Base-by-base conservation (phyloP, 768 basidiomycete species). In the Suillus luteus region DNA sequence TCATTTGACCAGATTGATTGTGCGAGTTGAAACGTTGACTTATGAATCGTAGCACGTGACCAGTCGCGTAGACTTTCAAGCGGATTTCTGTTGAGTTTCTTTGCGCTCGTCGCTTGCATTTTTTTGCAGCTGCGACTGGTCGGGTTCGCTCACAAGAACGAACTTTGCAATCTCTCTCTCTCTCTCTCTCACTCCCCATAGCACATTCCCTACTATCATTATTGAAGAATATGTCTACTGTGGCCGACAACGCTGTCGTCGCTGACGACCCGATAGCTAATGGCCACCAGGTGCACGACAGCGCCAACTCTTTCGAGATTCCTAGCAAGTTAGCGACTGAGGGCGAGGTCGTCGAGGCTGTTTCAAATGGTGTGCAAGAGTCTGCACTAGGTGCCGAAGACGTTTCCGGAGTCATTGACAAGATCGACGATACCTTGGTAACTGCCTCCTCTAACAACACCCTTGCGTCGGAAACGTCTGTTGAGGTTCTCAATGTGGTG, bases 151-250 rank as follows among this genome's bases (percentile, higher is more conserved):
- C 62, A 48, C 38, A 44, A 35, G 62, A 37, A 33, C 35, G 40
- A 57, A 60, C 24, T 19, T 22, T 60, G 40, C 38, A 48, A 10
- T 38, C 35, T 48, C 15, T 48, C 54, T 27, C 37, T 62, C 51
- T 31, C 62, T 55, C 51, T 31, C 62, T 19, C 44, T 41, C 37
- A 54, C 3, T 9, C 19, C 17, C n/a, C 37, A 6, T 10, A 33
- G 62, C 62, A 65, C 64, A 63, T 31, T 65, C 64, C 40, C 63
- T 64, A 64, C 55, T 65, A 64, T 59, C 41, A 22, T 59, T 64
- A 51, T 60, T 65, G 17, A 44, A 38, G 48, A 62, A 38, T 6
- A 65, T 65, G 64, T 52, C 64, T 35, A 33, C 48, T 27, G 43
- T 55, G 27, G 62, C 17, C 33, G 48, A 43, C 40, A 24, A 64